A percentile compares a stretch with the other conserved stretches of the same genome.
Conservation (phyloP, 1,284 basidiomycete genomes). For the Pyrrhoderma lamaoense region DNA sequence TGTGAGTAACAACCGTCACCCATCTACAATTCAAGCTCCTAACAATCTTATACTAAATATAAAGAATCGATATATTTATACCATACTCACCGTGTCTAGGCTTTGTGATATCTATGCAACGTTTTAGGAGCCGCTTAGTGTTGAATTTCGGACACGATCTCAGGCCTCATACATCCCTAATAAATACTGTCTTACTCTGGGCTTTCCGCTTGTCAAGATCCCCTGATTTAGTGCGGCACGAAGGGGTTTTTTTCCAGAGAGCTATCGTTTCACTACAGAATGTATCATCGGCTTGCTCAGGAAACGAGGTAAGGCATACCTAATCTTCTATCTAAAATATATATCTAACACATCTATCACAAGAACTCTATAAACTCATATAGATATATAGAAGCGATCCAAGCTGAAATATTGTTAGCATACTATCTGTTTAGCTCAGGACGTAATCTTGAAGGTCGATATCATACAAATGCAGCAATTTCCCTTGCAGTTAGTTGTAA, state of each 20-base stretch:
- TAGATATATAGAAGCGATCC: slow-evolving; percentile 36
- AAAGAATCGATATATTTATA: slow-evolving; percentile 19
- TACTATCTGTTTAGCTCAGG: slow-evolving; percentile 44
- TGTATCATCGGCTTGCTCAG: slow-evolving; percentile 29
- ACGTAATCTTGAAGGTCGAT: slow-evolving; percentile 35
- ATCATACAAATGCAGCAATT: slow-evolving; percentile 35
- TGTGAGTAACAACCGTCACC: slow-evolving; percentile 17
- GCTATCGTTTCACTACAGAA: slow-evolving; percentile 34
- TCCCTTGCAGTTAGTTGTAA: slow-evolving; percentile 31
- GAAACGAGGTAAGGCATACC: slow-evolving; percentile 30
- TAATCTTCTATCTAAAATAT: not conserved
- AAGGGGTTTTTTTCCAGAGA: slow-evolving; percentile 36
- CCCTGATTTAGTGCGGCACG: slow-evolving; percentile 23
- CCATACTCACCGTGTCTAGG: slow-evolving; percentile 25
- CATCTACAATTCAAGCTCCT: not conserved
- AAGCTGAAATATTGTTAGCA: slow-evolving; percentile 48
- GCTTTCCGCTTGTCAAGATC: slow-evolving; percentile 34
- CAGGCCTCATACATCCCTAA: slow-evolving; percentile 41
- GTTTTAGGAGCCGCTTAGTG: slow-evolving; percentile 24
- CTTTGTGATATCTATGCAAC: slow-evolving; percentile 28
- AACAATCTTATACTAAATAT: slow-evolving; percentile 4
- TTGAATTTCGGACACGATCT: slow-evolving; percentile 29
- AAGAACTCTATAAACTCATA: not conserved
- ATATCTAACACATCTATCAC: not conserved
- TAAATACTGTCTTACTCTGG: slow-evolving; percentile 43